Conservation (phyloP, 2,329 filamentous ascomycete species). For the Beauveria sp. region DNA sequence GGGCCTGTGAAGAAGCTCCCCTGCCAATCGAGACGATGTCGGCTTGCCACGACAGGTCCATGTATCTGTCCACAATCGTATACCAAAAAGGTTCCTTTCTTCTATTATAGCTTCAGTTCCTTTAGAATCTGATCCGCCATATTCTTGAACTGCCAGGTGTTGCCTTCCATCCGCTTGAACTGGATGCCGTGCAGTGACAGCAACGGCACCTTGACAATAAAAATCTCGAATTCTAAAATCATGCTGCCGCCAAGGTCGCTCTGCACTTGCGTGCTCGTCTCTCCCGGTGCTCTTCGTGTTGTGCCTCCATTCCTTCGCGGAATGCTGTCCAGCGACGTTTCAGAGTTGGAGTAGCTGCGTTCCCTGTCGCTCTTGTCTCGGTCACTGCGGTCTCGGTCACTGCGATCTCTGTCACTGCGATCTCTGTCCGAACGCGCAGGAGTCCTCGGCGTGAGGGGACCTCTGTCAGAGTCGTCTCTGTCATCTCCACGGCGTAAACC, state of each 20-base stretch:
- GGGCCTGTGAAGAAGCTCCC: not conserved
- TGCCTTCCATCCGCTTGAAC: constrained; percentile 92
- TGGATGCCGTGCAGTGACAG: constrained; percentile 91
- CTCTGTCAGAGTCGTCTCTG: constrained; percentile 52
- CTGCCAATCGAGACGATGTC: not conserved
- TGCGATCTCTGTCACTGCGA: constrained; percentile 7
- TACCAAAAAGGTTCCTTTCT: not conserved
- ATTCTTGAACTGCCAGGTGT: constrained; percentile 97
- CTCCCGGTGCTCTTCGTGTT: constrained; percentile 60
- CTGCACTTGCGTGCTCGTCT: constrained; percentile 87
- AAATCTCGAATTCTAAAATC: constrained; percentile 85
- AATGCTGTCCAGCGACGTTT: constrained; percentile 72
- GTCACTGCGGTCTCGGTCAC: constrained; percentile 8
- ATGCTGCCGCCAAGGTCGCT: constrained; percentile 80
- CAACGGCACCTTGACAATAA: constrained; percentile 94
- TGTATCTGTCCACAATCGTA: not conserved
- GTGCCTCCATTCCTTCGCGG: constrained; percentile 43
- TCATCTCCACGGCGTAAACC: constrained; percentile 51
- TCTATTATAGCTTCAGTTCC: constrained; percentile 65
- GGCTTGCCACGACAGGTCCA: not conserved
- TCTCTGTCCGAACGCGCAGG: constrained; percentile 36
- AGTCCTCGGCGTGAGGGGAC: constrained; percentile 34
- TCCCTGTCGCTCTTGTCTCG: constrained; percentile 33
- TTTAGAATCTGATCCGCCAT: constrained; percentile 94
- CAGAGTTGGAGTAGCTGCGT: constrained; percentile 77